Evolutionary conservation across 1,139 yeast species (phyloP).

Genomic region (Pneumocystis oryctolagi): DNA sequence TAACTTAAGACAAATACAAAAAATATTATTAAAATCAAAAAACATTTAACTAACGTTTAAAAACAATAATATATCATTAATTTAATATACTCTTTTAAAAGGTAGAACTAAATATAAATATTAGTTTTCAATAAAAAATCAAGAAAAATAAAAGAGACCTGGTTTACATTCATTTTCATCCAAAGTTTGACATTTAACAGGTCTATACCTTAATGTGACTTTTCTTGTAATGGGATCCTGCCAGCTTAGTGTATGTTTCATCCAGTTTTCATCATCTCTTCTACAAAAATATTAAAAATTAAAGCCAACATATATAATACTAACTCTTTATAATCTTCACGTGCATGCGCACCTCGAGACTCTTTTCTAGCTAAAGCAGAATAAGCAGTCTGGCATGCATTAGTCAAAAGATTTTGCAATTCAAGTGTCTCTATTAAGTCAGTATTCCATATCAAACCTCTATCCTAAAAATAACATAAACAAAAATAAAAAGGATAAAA

Average conservation of each 20-base stretch:
- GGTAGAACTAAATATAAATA: conserved; percentile 37
- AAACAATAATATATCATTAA: neutral
- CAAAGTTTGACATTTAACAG: conserved; percentile 66
- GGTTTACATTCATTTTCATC: conserved; percentile 88
- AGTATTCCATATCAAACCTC: conserved; percentile 54
- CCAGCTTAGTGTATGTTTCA: conserved; percentile 95
- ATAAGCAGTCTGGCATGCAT: conserved; percentile 91
- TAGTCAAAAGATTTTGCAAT: conserved; percentile 88
- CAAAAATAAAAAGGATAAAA: conserved; percentile 27
- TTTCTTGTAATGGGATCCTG: conserved; percentile 58
- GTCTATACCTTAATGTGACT: conserved; percentile 71
- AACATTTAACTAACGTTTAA: neutral
- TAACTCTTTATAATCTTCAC: conserved; percentile 70
- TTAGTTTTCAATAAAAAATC: conserved; percentile 88
- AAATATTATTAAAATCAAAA: neutral
- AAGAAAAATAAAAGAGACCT: neutral
- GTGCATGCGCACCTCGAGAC: conserved; percentile 98
- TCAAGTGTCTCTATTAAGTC: conserved; percentile 93
- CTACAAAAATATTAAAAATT: conserved; percentile 22
- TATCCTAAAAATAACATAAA: neutral
- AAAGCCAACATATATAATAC: neutral
- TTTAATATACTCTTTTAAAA: conserved; percentile 14
- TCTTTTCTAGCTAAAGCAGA: conserved; percentile 93
- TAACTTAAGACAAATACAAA: no score
- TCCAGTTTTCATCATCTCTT: conserved; percentile 94